Evolutionary conservation across 2,329 filamentous ascomycete species (phyloP).

Genomic region (Aureobasidium uvarum): DNA sequence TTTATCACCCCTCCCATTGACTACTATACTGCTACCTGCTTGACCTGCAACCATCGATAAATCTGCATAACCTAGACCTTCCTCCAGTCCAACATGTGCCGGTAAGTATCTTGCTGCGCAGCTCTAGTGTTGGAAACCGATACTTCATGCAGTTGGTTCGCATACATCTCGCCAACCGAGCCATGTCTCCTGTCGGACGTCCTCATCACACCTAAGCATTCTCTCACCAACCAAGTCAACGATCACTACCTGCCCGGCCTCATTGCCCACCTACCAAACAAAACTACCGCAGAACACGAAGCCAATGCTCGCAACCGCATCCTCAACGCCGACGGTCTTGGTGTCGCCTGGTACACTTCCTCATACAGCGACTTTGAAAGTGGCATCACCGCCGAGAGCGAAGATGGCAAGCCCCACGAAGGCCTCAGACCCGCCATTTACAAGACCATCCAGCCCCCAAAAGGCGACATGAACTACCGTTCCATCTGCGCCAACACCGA

Average conservation of each 20-base stretch:
- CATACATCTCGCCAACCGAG: constrained; percentile 54
- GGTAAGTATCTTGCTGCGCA: constrained; percentile 31
- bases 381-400: constrained; percentile 32
- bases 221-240: constrained; percentile 48
- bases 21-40: constrained; percentile 33
- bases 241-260: constrained; percentile 57
- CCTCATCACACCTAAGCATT: constrained; percentile 48
- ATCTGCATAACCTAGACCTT: neutral
- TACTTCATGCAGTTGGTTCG: constrained; percentile 54
- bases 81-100: constrained; percentile 35
- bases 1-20: neutral
- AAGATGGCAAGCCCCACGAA: constrained; percentile 35
- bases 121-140: neutral
- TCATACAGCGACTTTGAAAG: constrained; percentile 44
- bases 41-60: neutral
- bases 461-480: constrained; percentile 56
- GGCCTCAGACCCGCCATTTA: constrained; percentile 51
- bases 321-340: constrained; percentile 56
- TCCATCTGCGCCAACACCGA: constrained; percentile 54
- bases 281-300: constrained; percentile 44
- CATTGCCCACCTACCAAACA: constrained; percentile 44
- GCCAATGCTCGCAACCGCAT: constrained; percentile 53
- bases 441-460: constrained; percentile 53
- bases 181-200: constrained; percentile 57
- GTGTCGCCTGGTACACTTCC: constrained; percentile 56